Percentiles rank a stretch among this genome's conserved stretches.
Evolutionary conservation across 805 yeast genomes (phyloP).

Genomic region (Saturnispora dispora): DNA sequence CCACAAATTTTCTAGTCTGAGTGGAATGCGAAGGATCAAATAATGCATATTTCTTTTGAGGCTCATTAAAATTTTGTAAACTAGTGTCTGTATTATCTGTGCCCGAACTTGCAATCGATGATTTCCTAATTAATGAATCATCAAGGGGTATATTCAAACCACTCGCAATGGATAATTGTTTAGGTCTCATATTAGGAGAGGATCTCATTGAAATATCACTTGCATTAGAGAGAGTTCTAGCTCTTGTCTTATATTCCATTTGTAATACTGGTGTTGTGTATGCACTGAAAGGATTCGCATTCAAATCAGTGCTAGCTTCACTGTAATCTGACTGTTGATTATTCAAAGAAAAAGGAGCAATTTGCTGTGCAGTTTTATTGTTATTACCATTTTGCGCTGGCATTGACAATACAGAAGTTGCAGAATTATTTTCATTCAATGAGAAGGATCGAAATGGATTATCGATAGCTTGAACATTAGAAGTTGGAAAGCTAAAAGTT

Average conservation of each 20-base stretch:
- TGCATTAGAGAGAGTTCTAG: conserved; percentile 28
- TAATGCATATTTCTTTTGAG: conserved; percentile 43
- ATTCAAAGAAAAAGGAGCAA: conserved; percentile 6
- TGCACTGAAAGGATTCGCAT: not conserved
- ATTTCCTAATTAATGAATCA: conserved; percentile 24
- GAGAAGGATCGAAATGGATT: conserved; percentile 7
- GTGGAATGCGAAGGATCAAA: conserved; percentile 53
- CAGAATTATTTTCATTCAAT: not conserved
- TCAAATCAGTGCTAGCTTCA: not conserved
- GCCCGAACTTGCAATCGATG: not conserved
- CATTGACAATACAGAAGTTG: not conserved
- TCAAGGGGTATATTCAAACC: not conserved
- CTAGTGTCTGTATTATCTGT: not conserved
- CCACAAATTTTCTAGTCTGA: conserved; percentile 65
- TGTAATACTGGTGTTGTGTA: conserved; percentile 8
- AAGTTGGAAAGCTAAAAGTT: conserved; percentile 4
- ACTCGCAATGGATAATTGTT: conserved; percentile 24
- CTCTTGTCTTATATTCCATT: conserved; percentile 13
- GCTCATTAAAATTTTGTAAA: conserved; percentile 12
- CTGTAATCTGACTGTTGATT: not conserved
- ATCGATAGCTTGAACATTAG: conserved; percentile 6
- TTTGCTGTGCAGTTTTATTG: not conserved
- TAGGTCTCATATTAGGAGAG: conserved; percentile 41
- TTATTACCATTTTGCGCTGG: not conserved
- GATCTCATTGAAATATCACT: conserved; percentile 31